phyloP scores from a whole-genome alignment of 129 eudicot genomes.

The Lonicera japonica region DNA sequence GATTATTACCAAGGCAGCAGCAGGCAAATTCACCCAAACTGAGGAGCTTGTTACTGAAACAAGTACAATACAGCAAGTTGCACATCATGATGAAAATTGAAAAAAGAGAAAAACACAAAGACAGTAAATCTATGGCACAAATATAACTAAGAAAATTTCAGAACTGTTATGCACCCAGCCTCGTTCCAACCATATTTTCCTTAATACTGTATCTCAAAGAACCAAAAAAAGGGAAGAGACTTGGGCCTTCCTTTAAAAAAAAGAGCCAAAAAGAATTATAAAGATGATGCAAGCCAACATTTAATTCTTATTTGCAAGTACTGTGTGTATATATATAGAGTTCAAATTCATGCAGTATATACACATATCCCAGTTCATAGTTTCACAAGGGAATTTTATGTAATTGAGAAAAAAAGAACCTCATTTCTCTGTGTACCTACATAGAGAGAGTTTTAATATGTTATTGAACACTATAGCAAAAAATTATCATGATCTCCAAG shows the following conservation, averaged over 20 bases:
- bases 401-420: no score
- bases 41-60: constrained; percentile 93
- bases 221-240: background rate
- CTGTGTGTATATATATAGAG: no score
- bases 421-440: no score
- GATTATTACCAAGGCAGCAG: constrained; percentile 58
- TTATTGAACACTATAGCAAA: background rate
- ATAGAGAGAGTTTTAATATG: background rate
- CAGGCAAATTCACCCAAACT: constrained; percentile 89
- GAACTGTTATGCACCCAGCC: constrained; percentile 1
- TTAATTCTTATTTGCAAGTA: no score
- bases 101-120: background rate
- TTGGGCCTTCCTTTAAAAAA: no score
- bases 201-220: background rate
- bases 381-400: no score
- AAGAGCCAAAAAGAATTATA: background rate
- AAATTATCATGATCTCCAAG: background rate
- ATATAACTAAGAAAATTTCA: background rate
- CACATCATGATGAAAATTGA: constrained; percentile 6
- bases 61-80: constrained; percentile 10
- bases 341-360: no score
- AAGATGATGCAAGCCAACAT: no score
- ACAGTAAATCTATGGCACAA: no score
- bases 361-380: no score
- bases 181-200: background rate